A percentile compares a stretch with the other conserved stretches of the same genome.
Evolutionary conservation across 2,329 filamentous ascomycete genomes (phyloP).

Genomic region (Pseudogymnoascus sp.): DNA sequence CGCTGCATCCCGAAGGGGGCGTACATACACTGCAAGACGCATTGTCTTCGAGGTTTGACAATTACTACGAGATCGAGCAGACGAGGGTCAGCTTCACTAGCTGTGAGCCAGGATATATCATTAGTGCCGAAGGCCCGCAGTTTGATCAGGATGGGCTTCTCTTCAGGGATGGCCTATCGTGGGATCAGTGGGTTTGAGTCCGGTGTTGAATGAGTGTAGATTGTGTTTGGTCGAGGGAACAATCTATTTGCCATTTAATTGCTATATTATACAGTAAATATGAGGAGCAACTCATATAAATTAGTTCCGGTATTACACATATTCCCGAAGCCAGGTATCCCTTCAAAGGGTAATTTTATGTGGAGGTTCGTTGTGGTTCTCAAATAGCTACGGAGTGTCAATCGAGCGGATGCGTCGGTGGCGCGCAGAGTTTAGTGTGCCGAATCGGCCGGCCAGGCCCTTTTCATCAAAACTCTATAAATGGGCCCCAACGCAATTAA

Average conservation of each 20-base stretch:
- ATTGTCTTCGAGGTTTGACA: slow-evolving; percentile 40
- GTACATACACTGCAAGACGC: slow-evolving; percentile 47
- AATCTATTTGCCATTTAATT: background rate
- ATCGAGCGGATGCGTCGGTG: background rate
- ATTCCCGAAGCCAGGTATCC: background rate
- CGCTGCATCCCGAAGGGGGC: slow-evolving; percentile 45
- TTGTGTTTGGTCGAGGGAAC: background rate
- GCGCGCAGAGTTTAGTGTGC: background rate
- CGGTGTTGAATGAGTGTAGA: background rate
- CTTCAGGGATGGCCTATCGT: background rate
- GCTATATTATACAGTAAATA: background rate
- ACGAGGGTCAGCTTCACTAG: slow-evolving; percentile 45
- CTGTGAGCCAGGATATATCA: slow-evolving; percentile 50
- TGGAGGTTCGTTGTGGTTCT: background rate
- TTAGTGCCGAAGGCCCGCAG: slow-evolving; percentile 48
- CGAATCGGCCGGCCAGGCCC: background rate
- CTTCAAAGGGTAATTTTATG: background rate
- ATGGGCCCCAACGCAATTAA: background rate
- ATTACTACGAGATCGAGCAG: slow-evolving; percentile 41
- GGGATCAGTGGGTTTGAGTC: background rate
- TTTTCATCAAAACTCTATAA: background rate
- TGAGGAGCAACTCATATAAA: background rate
- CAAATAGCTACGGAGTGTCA: background rate
- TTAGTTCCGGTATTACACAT: background rate
- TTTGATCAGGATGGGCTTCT: background rate